Evolutionary conservation across 768 basidiomycete genomes (phyloP), one percentile per base, ranked within the genome.

Genomic region (Boletus pseudopeckii): DNA sequence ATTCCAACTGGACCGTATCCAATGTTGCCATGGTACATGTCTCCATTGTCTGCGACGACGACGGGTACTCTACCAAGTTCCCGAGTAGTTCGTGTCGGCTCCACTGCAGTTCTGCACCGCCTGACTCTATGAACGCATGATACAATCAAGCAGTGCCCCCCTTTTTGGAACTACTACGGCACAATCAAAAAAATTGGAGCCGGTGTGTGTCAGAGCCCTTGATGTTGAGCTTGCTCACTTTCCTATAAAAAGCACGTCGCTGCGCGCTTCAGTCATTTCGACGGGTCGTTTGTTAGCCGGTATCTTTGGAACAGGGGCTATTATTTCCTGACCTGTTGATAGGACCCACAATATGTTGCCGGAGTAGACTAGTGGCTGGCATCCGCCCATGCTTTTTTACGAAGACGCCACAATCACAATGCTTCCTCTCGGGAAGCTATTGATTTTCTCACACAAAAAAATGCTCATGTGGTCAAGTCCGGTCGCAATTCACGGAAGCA

Each of bases 1-100:
- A 7, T 14, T 14, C 8, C 3, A 2, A 24, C 26, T n/a, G 6
- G 26, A 43, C 26, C 26, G n/a, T n/a, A 18, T 44, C 32, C 17
- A 41, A 55, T 22, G 59, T 64, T 58, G 57, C 48, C 46, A 63
- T 56, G 56, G 43, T 5, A 20, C 48, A 20, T 17, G 15, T 44
- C 8, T 37, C 34, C 7, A 15, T 18, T 11, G 28, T 30, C 32
- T 30, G 47, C 50, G 46, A 40, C 52, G 32, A 39, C 46, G n/a
- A 14, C 37, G 30, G 34, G 38, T 9, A 37, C 20, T 48, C 44
- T 32, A 26, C 4, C 32, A 10, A 43, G 17, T 17, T 15, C 10
- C 9, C n/a, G 13, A 11, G n/a, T 2, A 9, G 13, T 15, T 24
- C 3, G 49, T 37, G 33, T 39, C 54, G 36, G 3, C 32, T 53